Evolutionary conservation across 1,139 yeast genomes (phyloP).

Genomic region (Taphrina flavorubra): DNA sequence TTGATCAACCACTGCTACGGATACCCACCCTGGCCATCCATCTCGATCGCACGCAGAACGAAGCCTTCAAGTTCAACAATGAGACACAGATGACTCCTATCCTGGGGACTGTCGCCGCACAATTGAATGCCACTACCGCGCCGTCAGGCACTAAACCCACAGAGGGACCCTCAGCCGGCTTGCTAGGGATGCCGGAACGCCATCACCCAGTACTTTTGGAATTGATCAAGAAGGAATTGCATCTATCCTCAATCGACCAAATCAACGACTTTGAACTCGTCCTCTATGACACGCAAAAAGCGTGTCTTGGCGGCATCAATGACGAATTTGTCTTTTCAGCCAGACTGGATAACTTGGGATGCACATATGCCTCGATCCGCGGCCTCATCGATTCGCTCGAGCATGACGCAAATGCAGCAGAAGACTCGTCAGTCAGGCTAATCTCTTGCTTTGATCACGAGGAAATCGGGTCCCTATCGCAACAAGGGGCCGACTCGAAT

Average conservation of each 20-base stretch:
- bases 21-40: constrained; percentile 97
- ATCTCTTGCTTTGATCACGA: constrained; percentile 91
- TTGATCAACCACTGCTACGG: constrained; percentile 81
- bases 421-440: constrained; percentile 65
- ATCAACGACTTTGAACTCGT: constrained; percentile 88
- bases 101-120: constrained; percentile 67
- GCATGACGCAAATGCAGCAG: constrained; percentile 51
- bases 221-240: constrained; percentile 69
- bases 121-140: constrained; percentile 48
- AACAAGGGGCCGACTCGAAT: constrained; percentile 96
- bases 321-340: constrained; percentile 93
- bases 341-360: constrained; percentile 78
- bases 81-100: constrained; percentile 88
- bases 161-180: constrained; percentile 48
- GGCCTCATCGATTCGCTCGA: constrained; percentile 67
- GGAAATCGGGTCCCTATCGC: constrained; percentile 89
- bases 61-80: constrained; percentile 84
- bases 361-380: constrained; percentile 61
- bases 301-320: constrained; percentile 83
- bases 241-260: constrained; percentile 56
- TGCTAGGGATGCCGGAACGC: constrained; percentile 56
- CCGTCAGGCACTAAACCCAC: background rate
- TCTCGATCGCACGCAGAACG: constrained; percentile 74
- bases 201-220: constrained; percentile 75
- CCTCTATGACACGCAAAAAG: constrained; percentile 82